Conservation (phyloP, 2,329 filamentous ascomycete genomes). For the Juglanconis juglandina region DNA sequence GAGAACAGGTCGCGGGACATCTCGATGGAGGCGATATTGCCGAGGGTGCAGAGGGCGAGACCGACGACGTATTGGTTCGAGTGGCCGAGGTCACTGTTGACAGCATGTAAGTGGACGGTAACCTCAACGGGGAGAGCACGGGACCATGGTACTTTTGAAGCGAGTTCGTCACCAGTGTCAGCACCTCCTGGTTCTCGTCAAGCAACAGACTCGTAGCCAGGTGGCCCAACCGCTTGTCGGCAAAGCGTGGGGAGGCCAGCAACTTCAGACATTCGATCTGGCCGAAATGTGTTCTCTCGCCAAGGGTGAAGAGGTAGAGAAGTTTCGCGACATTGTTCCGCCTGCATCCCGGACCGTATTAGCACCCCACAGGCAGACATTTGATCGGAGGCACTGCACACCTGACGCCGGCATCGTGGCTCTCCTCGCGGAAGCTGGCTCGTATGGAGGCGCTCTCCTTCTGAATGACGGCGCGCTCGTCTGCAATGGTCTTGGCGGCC, state of each 20-base stretch:
- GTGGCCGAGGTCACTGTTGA: slow-evolving; percentile 80
- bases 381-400: slow-evolving; percentile 41
- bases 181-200: slow-evolving; percentile 97
- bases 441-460: slow-evolving; percentile 98
- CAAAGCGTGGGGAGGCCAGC: slow-evolving; percentile 92
- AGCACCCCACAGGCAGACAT: slow-evolving; percentile 1
- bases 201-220: slow-evolving; percentile 92
- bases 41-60: slow-evolving; percentile 89
- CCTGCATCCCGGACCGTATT: slow-evolving; percentile 45
- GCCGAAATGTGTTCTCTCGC: slow-evolving; percentile 95
- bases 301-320: slow-evolving; percentile 94
- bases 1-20: slow-evolving; percentile 97
- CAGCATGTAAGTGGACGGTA: slow-evolving; percentile 30
- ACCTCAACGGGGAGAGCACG: not conserved
- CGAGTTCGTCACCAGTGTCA: slow-evolving; percentile 96
- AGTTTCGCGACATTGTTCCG: slow-evolving; percentile 99
- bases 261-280: slow-evolving; percentile 99
- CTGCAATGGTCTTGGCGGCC: slow-evolving; percentile 96
- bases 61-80: slow-evolving; percentile 98
- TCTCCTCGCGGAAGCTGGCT: slow-evolving; percentile 96
- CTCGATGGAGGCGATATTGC: slow-evolving; percentile 95
- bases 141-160: slow-evolving; percentile 74
- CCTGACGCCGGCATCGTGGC: slow-evolving; percentile 86
- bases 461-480: slow-evolving; percentile 96
- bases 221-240: slow-evolving; percentile 94